Base-by-base conservation (phyloP, 495 filamentous ascomycete species). In the Penicillium ucsense region DNA sequence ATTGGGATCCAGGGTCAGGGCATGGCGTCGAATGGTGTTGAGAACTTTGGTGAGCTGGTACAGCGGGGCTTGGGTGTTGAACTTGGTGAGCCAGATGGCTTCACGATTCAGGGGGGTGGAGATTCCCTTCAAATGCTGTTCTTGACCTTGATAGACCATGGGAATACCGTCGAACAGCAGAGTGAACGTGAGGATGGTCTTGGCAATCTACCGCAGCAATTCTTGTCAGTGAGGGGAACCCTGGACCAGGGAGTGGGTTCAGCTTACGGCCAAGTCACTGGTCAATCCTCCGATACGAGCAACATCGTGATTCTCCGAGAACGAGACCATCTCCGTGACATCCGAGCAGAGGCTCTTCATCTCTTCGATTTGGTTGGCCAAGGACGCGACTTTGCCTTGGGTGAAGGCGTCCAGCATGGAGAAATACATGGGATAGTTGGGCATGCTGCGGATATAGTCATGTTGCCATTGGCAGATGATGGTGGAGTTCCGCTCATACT, bases 261-360 rank as follows among this genome's bases (percentile, higher is more conserved):
- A 30, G 29, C 41, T 7, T 63, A 71, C 68, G 59, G 64, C 74
- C n/a, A 66, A 43, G 43, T 72, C 67, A 3, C 57, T 37, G 4
- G 50, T 53, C 69, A 65, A 43, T 31, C 72, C 80, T 5, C 79
- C 61, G 53, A 86, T 84, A 3, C 85, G 77, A 4, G 71, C 51
- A 7, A 79, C 64, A 56, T 92, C 87, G 55, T 92, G 87, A 56
- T 92, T 92, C 56, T 90, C 87, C 4, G 81, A 61, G 69, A 94
- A 94, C 3, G 74, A 80, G 11, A 82, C 78, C 4, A 87, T 73
- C 2, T 81, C 63, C 10, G 76, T 80, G 3, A 76, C 69, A 54
- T 87, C 83, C 6, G 64, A 57, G 49, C 82, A 84, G 31, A 43
- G 31, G 11, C 55, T 53, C 31, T 77, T 77, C 50, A 85, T 68